Base-by-base conservation (phyloP, 805 yeast species). In the Debaryomyces hansenii region DNA sequence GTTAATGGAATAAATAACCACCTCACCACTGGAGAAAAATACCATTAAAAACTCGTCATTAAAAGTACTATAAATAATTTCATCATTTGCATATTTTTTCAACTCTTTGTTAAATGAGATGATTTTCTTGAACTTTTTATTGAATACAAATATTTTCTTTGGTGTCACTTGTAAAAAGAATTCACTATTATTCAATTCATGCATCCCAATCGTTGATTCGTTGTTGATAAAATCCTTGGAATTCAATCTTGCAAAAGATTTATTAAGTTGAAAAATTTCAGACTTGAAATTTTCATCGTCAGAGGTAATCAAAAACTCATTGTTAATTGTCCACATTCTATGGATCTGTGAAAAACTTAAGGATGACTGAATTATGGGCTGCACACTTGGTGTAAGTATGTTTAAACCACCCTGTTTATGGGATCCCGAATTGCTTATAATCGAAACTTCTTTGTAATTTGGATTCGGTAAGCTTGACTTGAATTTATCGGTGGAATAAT, bases 91-190 rank as follows among this genome's bases (percentile, higher is more conserved):
- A 20, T 49, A 53, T 29, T 59, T 60, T 20, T 55, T 50, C 33
- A 66, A 49, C 39, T 66, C 66, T 11, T 62, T 74, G 12, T 75
- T 75, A 33, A 82, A 66, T 2, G 82, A 74, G 6, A 78, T 69
- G 8, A 79, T 55, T 45, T 75, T 73, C 46, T 78, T 78, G 62
- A 89, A 85, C 40, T 77, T 75, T 46, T 80, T 73, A 55, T 84
- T 62, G 62, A 82, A 89, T 2, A 88, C 59, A 27, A 77, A 74
- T 27, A 90, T 75, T 43, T 80, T 82, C 33, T 79, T 77, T 0
- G 86, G 80, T 1, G 94, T 84, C 1, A 89, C 81, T 60, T 90
- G 97, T 14, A 90, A 77, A 32, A 89, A 81, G 54, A 80, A 75
- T 33, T 79, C 76, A 6, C 83, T 78, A 20, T 64, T 62, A 40